Conservation (phyloP, 306 rosid genomes). For the Castanea crenata region DNA sequence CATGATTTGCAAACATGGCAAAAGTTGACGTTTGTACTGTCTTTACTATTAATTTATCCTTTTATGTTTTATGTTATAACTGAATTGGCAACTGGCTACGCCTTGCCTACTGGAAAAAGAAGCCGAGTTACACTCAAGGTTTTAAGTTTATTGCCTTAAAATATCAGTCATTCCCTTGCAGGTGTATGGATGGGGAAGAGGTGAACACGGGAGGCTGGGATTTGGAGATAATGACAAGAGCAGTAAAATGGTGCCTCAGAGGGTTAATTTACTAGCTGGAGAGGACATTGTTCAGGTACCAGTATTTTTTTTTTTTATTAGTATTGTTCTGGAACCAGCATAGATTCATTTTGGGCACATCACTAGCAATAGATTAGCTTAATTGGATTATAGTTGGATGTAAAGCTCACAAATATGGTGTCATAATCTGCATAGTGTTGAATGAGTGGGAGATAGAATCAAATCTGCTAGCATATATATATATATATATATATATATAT, state of each 20-base stretch:
- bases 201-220: constrained; percentile 99
- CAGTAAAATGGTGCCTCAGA: constrained; percentile 98
- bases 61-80: not conserved
- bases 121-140: not conserved
- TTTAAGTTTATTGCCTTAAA: not conserved
- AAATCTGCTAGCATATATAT: not conserved
- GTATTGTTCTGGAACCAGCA: constrained; percentile 70
- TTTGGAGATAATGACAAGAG: constrained; percentile 97
- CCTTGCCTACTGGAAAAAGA: not conserved
- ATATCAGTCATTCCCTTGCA: constrained; percentile 33
- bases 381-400: not conserved
- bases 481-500: no score
- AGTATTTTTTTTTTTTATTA: not conserved
- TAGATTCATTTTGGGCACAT: not conserved
- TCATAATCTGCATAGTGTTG: not conserved
- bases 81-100: not conserved
- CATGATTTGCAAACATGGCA: not conserved
- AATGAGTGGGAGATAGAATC: not conserved
- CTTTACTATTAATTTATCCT: not conserved
- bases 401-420: not conserved
- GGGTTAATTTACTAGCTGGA: constrained; percentile 82
- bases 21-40: not conserved
- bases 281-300: constrained; percentile 94
- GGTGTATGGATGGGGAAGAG: constrained; percentile 99
- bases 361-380: not conserved